Evolutionary conservation across 1,139 yeast genomes (phyloP).

Genomic region (Arxiozyma slooffiae): DNA sequence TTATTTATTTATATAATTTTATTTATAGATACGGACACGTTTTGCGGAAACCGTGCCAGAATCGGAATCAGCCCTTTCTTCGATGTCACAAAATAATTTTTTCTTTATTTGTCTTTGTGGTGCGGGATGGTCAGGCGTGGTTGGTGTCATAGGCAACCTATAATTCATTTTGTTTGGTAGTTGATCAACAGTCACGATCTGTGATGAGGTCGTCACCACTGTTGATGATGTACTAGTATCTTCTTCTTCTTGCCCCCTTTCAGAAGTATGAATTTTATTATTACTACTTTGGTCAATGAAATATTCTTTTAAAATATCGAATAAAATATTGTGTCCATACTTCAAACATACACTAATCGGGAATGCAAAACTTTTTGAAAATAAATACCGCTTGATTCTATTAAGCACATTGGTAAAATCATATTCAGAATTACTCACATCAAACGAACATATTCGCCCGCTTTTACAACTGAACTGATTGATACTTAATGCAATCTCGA

Average conservation of each 20-base stretch:
- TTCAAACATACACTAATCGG: slow-evolving; percentile 15
- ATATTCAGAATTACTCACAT: not conserved
- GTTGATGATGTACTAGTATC: not conserved
- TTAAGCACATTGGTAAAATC: not conserved
- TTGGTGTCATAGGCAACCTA: slow-evolving; percentile 10
- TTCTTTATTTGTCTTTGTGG: slow-evolving; percentile 3
- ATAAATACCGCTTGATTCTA: not conserved
- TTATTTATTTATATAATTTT: not conserved
- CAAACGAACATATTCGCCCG: not conserved
- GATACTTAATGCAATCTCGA: slow-evolving; percentile 2
- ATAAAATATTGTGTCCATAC: slow-evolving; percentile 6
- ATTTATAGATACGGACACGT: not conserved
- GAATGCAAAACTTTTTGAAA: not conserved
- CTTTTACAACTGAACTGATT: not conserved
- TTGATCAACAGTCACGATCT: not conserved
- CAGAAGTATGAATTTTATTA: not conserved
- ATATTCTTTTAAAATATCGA: not conserved
- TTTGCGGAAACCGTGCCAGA: not conserved
- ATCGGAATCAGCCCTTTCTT: not conserved
- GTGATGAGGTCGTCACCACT: not conserved
- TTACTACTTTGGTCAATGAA: not conserved
- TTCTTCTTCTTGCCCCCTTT: too few species aligned
- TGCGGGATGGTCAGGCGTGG: slow-evolving; percentile 7
- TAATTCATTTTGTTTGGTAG: not conserved
- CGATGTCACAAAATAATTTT: slow-evolving; percentile 4